Percentiles rank a stretch among this genome's conserved stretches.
These are phyloP conservation scores for Paecilomyces sp. DNA, from an alignment of 2,329 filamentous ascomycete genomes.

Conservation along the genomic window DNA sequence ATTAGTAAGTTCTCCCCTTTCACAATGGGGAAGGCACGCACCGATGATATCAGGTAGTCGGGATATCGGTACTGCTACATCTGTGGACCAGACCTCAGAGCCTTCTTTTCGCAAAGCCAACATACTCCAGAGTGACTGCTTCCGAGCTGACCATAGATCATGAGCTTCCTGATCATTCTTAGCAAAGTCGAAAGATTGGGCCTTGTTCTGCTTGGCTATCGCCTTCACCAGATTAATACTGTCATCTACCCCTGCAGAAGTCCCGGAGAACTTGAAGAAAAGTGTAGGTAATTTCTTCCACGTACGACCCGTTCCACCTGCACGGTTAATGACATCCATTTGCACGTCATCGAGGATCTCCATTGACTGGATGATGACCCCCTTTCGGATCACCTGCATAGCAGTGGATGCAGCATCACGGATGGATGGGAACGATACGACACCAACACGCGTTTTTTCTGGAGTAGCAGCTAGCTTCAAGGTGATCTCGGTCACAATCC, in stretches of 20 bases:
- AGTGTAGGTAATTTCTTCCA: constrained; percentile 36
- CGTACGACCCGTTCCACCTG: constrained; percentile 50
- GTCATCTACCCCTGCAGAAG: constrained; percentile 68
- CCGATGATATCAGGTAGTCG: constrained; percentile 56
- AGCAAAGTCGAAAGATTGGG: constrained; percentile 50
- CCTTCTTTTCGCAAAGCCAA: constrained; percentile 48
- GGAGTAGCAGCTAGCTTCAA: constrained; percentile 61
- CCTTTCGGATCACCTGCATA: constrained; percentile 55
- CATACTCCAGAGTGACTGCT: constrained; percentile 57
- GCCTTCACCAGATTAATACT: constrained; percentile 63
- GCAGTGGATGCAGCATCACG: constrained; percentile 58
- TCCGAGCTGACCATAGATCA: constrained; percentile 54
- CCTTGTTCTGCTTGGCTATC: constrained; percentile 57
- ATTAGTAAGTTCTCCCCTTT: background rate
- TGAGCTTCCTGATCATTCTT: constrained; percentile 47
- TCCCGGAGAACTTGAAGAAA: constrained; percentile 61
- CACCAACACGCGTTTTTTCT: constrained; percentile 57
- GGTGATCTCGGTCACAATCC: constrained; percentile 63
- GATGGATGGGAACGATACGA: constrained; percentile 54
- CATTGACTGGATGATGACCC: constrained; percentile 62
- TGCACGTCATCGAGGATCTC: constrained; percentile 55
- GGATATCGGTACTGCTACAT: constrained; percentile 56
- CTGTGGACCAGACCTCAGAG: constrained; percentile 55
- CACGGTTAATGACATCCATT: constrained; percentile 61
- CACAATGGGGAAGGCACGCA: constrained; percentile 16